phyloP scores from a whole-genome alignment of 169 alveolate genomes.

The Hepatocystis sp. region DNA sequence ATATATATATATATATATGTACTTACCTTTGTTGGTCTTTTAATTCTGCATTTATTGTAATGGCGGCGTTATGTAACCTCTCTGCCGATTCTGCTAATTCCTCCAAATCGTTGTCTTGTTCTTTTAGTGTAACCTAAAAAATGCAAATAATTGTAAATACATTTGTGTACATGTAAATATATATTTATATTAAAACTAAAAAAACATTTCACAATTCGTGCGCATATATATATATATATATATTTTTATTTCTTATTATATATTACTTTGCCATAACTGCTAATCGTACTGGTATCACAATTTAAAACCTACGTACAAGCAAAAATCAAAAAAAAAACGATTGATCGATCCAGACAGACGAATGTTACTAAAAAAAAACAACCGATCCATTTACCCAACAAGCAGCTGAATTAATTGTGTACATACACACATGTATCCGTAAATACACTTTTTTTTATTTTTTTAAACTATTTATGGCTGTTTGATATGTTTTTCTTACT shows the following conservation, averaged over 20 bases:
- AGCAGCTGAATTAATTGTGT: too few species aligned
- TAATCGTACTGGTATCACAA: slow-evolving; percentile 9
- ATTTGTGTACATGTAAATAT: neutral
- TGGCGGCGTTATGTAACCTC: slow-evolving; percentile 79
- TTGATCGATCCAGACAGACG: neutral
- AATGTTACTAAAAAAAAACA: too few species aligned
- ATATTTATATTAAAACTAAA: too few species aligned
- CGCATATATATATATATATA: neutral
- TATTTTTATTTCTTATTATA: slow-evolving; percentile 6
- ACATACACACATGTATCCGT: too few species aligned
- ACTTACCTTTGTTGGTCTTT: slow-evolving; percentile 78
- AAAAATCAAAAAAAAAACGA: slow-evolving; percentile 1
- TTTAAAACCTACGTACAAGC: slow-evolving; percentile 29
- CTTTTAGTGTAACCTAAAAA: slow-evolving; percentile 47
- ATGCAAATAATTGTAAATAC: neutral
- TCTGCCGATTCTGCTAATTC: slow-evolving; percentile 81
- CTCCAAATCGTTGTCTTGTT: slow-evolving; percentile 82
- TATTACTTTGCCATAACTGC: slow-evolving; percentile 33
- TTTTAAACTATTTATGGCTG: neutral
- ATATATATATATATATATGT: too few species aligned
- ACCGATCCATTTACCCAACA: too few species aligned
- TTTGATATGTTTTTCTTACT: neutral
- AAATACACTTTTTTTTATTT: too few species aligned
- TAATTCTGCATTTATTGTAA: slow-evolving; percentile 80
- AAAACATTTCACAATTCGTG: too few species aligned